A percentile compares a stretch with the other conserved stretches of the same genome.
phyloP scores from a whole-genome alignment of 345 rosid genomes.

The Moricandia arvensis region DNA sequence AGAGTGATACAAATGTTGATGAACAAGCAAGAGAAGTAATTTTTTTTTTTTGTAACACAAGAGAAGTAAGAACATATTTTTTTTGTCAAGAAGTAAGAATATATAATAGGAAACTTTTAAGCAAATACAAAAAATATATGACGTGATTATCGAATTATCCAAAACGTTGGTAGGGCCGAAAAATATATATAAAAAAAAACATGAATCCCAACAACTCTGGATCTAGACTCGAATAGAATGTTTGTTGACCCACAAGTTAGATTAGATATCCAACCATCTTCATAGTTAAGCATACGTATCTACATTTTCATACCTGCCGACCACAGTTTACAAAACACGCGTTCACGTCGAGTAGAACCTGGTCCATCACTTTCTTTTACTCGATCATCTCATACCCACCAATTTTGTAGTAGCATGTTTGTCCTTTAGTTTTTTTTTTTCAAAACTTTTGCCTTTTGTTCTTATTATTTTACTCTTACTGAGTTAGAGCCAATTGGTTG shows the following conservation, averaged over 20 bases:
- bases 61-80: no score
- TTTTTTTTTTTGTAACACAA: no score
- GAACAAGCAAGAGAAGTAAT: not conserved
- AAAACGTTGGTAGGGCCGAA: conserved; percentile 3
- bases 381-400: conserved; percentile 22
- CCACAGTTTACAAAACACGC: conserved; percentile 23
- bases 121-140: not conserved
- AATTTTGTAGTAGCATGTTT: conserved; percentile 32
- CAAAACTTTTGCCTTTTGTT: not conserved
- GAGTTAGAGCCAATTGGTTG: conserved; percentile 32
- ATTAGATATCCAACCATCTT: conserved; percentile 32
- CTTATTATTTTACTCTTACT: not conserved
- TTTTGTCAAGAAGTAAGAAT: not conserved
- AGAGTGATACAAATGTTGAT: conserved; percentile 2
- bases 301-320: not conserved
- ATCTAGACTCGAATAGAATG: conserved; percentile 16
- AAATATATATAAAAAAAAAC: conserved; percentile 3
- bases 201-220: conserved; percentile 29
- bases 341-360: conserved; percentile 26
- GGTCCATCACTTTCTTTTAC: conserved; percentile 13
- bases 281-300: conserved; percentile 16
- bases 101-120: not conserved
- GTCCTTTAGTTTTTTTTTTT: conserved; percentile 13
- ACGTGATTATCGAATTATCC: not conserved
- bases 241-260: conserved; percentile 39